Base-by-base conservation (phyloP, 805 yeast genomes). In the Candida berthetii region DNA sequence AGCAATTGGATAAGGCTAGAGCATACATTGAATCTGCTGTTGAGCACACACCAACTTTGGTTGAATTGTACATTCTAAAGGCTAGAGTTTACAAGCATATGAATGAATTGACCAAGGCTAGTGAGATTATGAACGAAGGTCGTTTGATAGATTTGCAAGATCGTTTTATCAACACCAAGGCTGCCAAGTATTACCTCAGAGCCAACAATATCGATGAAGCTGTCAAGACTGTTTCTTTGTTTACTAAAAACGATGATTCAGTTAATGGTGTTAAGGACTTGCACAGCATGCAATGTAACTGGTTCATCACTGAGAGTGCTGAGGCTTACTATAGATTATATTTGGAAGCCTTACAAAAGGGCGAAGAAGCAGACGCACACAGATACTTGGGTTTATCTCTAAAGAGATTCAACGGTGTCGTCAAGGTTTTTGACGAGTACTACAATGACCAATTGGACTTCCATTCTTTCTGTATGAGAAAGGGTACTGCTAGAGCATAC, bases 361-460 rank as follows among this genome's bases (percentile, higher is more conserved):
- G 46, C 5, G 47, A 46, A 17, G 48, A 49, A 10, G 53, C 57
- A 0, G 58, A 66, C 17, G 60, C 69, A 35, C 61, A 68, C 34
- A 70, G 71, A 47, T 70, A 69, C 53, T 65, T 68, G 44, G 96
- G 95, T 0, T 64, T 93, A 49, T 79, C 97, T 0, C 65, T 89
- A 47, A 93, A 93, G 63, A 75, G 98, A 53, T 86, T 74, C 57
- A 61, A 66, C 34, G 80, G 87, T 2, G 71, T 89, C 36, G 66
- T 78, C 38, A 78, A 78, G 45, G 75, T 85, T 25, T 89, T 80
- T 62, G 72, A 78, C 35, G 84, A 79, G 40, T 89, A 80, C 63
- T 76, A 70, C 55, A 77, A 76, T 47, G 99, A 93, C 57, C 97
- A 93, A 66, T 73, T 84, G 48, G 99, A 93, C 60, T 93, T 91